These are phyloP conservation scores for Halenospora varia DNA, from an alignment of 495 filamentous ascomycete species.

Conservation along the genomic window DNA sequence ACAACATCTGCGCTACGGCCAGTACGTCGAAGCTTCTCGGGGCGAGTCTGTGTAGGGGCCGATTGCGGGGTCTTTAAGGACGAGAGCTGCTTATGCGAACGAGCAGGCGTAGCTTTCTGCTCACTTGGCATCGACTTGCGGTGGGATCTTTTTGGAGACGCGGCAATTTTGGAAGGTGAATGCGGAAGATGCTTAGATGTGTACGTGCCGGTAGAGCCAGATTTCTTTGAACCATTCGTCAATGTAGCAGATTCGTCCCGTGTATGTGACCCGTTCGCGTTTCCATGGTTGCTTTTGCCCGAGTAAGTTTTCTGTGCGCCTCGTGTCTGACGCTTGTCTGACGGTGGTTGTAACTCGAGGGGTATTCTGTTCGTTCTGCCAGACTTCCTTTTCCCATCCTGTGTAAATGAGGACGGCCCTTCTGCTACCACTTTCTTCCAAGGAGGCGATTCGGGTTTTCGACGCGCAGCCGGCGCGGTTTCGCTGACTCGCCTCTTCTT, in stretches of 20 bases:
- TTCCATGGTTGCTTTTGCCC: slow-evolving; percentile 31
- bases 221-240: slow-evolving; percentile 19
- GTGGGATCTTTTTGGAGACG: slow-evolving; percentile 18
- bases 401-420: slow-evolving; percentile 78
- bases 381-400: slow-evolving; percentile 79
- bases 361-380: slow-evolving; percentile 74
- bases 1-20: slow-evolving; percentile 1
- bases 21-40: slow-evolving; percentile 10
- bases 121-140: slow-evolving; percentile 23
- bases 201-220: slow-evolving; percentile 13
- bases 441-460: slow-evolving; percentile 68
- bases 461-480: slow-evolving; percentile 31
- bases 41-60: slow-evolving; percentile 1
- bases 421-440: slow-evolving; percentile 89
- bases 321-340: slow-evolving; percentile 56
- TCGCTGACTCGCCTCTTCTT: slow-evolving; percentile 72
- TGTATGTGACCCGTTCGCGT: slow-evolving; percentile 26
- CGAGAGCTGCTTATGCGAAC: slow-evolving; percentile 13
- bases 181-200: slow-evolving; percentile 18
- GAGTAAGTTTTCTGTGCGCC: slow-evolving; percentile 32
- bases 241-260: slow-evolving; percentile 8
- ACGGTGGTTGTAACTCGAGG: slow-evolving; percentile 61
- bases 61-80: slow-evolving; percentile 13
- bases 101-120: slow-evolving; percentile 8
- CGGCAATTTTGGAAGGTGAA: slow-evolving; percentile 19